These are phyloP conservation scores for Cornus suecica DNA, from an alignment of 148 eudicot genomes.

Conservation along the genomic window DNA sequence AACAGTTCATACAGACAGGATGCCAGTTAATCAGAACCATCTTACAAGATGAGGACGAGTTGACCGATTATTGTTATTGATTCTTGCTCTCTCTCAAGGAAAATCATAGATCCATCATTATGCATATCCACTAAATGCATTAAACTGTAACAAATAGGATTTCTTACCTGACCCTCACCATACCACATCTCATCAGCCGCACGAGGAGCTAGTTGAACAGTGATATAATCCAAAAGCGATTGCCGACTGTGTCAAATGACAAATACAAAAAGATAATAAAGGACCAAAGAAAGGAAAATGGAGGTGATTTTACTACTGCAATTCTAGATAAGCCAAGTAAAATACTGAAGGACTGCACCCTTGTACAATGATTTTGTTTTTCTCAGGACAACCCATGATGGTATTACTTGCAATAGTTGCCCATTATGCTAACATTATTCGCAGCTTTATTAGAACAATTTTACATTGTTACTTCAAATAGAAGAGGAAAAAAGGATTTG, in stretches of 20 bases:
- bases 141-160: not conserved
- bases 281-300: not conserved
- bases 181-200: conserved; percentile 94
- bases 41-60: too few species aligned
- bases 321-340: not conserved
- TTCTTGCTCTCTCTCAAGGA: too few species aligned
- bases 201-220: conserved; percentile 89
- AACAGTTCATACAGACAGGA: too few species aligned
- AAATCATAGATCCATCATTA: too few species aligned
- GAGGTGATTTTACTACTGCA: not conserved
- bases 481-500: not conserved
- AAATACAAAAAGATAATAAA: not conserved
- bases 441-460: not conserved
- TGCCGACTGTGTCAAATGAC: conserved; percentile 62
- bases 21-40: too few species aligned
- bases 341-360: not conserved
- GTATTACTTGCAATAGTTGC: not conserved
- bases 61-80: too few species aligned
- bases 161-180: conserved; percentile 71
- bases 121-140: too few species aligned
- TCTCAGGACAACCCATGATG: not conserved
- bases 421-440: not conserved
- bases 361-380: not conserved
- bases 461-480: not conserved
- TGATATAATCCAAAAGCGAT: conserved; percentile 78